Conservation (phyloP, 169 alveolate genomes). For the Toxoplasma gondii region DNA sequence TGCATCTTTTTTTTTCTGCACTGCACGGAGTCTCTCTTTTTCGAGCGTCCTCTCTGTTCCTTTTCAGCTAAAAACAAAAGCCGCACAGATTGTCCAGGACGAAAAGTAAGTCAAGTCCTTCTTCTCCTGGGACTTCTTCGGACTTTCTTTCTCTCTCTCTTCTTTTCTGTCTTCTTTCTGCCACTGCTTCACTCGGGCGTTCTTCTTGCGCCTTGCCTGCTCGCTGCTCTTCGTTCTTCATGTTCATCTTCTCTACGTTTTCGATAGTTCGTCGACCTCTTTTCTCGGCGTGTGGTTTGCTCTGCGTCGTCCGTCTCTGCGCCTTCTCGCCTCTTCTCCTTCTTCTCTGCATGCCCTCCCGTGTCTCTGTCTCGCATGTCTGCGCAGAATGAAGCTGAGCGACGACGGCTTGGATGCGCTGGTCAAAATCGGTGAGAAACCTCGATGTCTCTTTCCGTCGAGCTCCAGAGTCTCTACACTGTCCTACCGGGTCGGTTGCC, state of each 20-base stretch:
- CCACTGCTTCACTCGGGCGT: not conserved
- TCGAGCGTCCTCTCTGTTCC: not conserved
- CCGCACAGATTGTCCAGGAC: not conserved
- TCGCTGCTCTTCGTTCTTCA: not conserved
- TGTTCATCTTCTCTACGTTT: not conserved
- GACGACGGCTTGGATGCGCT: slow-evolving; percentile 11
- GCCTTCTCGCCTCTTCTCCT: not conserved
- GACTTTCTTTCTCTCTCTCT: not conserved
- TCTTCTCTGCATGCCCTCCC: not conserved
- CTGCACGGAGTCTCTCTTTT: not conserved
- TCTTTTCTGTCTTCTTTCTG: not conserved
- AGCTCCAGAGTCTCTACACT: too few species aligned
- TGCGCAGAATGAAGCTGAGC: not conserved
- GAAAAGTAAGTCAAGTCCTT: not conserved
- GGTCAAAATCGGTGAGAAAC: not conserved
- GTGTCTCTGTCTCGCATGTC: not conserved
- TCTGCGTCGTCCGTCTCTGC: not conserved
- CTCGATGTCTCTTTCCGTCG: too few species aligned
- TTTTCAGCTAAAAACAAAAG: not conserved
- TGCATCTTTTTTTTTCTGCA: not conserved
- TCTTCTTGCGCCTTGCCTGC: not conserved
- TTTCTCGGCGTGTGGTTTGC: not conserved
- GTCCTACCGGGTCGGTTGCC: too few species aligned
- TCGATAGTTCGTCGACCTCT: not conserved
- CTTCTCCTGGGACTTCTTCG: not conserved